Percentiles rank a stretch among this genome's conserved stretches.
Evolutionary conservation across 192 early-diverging fungal genomes (phyloP).

Genomic region (Backusella macrospora): DNA sequence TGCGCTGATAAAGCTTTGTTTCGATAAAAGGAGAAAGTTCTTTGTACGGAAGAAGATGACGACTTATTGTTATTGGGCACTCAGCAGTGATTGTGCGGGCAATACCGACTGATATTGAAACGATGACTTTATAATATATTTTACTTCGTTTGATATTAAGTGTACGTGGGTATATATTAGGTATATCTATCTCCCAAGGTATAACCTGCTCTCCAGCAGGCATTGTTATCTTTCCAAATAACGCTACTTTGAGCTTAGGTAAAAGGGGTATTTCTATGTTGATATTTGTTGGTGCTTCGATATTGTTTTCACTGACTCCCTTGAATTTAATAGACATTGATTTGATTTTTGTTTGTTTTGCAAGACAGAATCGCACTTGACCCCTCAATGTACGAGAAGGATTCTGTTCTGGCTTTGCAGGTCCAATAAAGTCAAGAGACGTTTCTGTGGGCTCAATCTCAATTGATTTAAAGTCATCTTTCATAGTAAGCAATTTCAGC

Average conservation of each 20-base stretch:
- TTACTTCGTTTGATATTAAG: constrained; percentile 25
- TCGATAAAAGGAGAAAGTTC: constrained; percentile 33
- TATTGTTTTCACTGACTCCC: constrained; percentile 27
- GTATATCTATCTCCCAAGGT: constrained; percentile 38
- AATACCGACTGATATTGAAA: constrained; percentile 26
- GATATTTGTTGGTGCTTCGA: neutral
- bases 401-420: constrained; percentile 15
- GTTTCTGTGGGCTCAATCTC: constrained; percentile 33
- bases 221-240: constrained; percentile 26
- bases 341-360: constrained; percentile 32
- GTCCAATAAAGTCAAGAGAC: constrained; percentile 32
- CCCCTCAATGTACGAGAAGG: constrained; percentile 27
- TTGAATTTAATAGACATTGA: constrained; percentile 43
- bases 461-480: constrained; percentile 35
- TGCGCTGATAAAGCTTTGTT: constrained; percentile 29
- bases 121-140: constrained; percentile 26
- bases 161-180: constrained; percentile 29
- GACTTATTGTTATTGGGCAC: constrained; percentile 26
- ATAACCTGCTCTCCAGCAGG: constrained; percentile 30
- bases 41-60: constrained; percentile 28
- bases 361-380: constrained; percentile 22
- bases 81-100: constrained; percentile 30
- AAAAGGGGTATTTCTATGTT: constrained; percentile 10
- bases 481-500: constrained; percentile 19
- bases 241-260: constrained; percentile 28